Evolutionary conservation across 257 asterid species (phyloP).

Genomic region (Forsythia viridissima): DNA sequence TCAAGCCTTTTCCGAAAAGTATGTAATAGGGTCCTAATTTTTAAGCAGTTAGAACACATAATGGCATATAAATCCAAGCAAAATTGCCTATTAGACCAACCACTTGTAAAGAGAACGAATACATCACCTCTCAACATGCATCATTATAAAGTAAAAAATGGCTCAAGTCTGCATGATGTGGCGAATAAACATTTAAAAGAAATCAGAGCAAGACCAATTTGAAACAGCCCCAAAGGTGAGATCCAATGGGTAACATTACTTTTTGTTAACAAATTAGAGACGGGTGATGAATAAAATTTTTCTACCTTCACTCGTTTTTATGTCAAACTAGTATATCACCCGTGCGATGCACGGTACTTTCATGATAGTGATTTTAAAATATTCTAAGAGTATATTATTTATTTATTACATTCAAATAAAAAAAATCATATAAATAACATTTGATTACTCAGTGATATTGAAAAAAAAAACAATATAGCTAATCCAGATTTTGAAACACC

Average conservation of each 20-base stretch:
- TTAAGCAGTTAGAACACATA: conserved; percentile 11
- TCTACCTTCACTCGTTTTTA: background rate
- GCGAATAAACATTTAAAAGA: background rate
- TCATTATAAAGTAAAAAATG: conserved; percentile 11
- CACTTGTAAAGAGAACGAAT: conserved; percentile 9
- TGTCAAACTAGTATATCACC: background rate
- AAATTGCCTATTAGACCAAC: conserved; percentile 11
- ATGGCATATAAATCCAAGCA: conserved; percentile 8
- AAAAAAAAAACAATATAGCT: no score
- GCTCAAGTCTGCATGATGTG: background rate
- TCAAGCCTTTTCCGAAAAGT: background rate
- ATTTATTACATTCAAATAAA: no score
- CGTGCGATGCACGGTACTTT: no score
- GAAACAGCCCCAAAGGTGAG: conserved; percentile 9
- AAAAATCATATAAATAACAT: no score
- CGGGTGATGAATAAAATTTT: background rate
- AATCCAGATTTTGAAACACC: no score
- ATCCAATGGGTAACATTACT: conserved; percentile 18
- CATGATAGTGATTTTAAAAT: no score
- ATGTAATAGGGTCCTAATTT: background rate
- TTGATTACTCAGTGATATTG: no score
- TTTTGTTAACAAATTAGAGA: background rate
- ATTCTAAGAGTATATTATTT: no score
- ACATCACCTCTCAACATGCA: conserved; percentile 10
- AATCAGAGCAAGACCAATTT: background rate